Base-by-base conservation (phyloP, 177 flowering plant genomes). In the Vitis hybrid region DNA sequence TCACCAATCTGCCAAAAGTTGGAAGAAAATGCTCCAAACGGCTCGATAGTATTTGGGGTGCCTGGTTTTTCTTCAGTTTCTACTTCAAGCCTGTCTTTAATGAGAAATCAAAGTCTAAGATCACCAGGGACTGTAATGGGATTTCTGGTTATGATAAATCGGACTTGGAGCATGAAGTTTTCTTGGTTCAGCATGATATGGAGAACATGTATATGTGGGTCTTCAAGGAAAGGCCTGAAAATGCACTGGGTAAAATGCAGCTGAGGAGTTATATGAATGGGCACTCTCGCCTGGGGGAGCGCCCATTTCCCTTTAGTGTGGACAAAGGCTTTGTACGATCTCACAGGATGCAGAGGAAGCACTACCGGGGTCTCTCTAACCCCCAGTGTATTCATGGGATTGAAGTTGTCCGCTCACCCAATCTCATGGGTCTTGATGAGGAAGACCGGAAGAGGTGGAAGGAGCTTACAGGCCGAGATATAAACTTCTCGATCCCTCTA, bases 121-220 rank as follows among this genome's bases (percentile, higher is more conserved):
- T 74, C 2, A 61, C 24, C 6, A 54, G 73, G 55, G 82, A 80
- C 64, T 55, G 73, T n/a, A 74, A 74, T 61, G 80, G 83, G 18
- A 60, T 77, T 18, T 74, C 83, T n/a, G 83, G 80, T 60, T 75
- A 50, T 64, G 81, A 80, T 2, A 80, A 80, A 38, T 67, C 81
- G 2, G 78, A 80, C 59, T 24, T 77, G 67, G 68, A 77, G 74
- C 76, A 77, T 5, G 78, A 80, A 33, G 59, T 71, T 19, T 80
- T 80, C 59, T 31, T 80, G 72, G 83, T 80, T 53, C 82, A 79
- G 67, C 82, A 79, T 58, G 82, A 79, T 63, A 76, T 79, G 82
- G 82, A 79, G 77, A 79, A 79, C 57, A 79, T 79, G 70, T 79
- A 79, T 59, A 79, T 79, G 82, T 79, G 82, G 82, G 75, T 76